Conservation (phyloP, 2,329 filamentous ascomycete species). For the Apiospora arundinis region DNA sequence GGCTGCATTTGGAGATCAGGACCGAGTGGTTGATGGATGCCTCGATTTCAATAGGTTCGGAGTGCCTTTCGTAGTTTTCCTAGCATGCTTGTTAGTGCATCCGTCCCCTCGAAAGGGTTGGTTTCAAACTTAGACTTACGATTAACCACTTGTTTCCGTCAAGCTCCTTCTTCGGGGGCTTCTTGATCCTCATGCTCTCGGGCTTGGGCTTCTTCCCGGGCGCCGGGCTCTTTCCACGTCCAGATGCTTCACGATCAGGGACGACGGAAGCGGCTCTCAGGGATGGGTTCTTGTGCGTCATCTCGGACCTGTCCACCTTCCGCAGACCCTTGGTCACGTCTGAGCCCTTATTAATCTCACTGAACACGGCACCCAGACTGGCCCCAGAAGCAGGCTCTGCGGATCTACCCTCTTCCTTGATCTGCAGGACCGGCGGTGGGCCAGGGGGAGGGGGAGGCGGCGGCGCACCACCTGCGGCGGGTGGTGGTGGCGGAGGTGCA, state of each 20-base stretch:
- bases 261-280: conserved; percentile 78
- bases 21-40: conserved; percentile 86
- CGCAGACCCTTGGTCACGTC: conserved; percentile 86
- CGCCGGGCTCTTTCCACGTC: conserved; percentile 81
- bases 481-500: conserved; percentile 57
- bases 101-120: neutral
- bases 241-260: conserved; percentile 60
- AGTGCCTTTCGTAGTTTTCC: conserved; percentile 88
- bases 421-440: conserved; percentile 70
- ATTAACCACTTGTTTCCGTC: conserved; percentile 95
- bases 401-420: conserved; percentile 56
- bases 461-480: conserved; percentile 62
- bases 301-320: conserved; percentile 93
- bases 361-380: conserved; percentile 88
- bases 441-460: conserved; percentile 75
- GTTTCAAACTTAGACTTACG: conserved; percentile 51
- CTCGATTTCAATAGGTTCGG: conserved; percentile 78
- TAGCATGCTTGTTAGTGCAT: conserved; percentile 40
- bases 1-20: conserved; percentile 89
- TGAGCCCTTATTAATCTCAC: conserved; percentile 86
- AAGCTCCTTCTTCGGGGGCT: conserved; percentile 78
- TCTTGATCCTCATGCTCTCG: conserved; percentile 83
- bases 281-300: conserved; percentile 98
- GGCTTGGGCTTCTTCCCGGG: conserved; percentile 89
- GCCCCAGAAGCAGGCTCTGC: conserved; percentile 51